Conservation (phyloP, 345 rosid genomes). For the Lepidium aucheri region DNA sequence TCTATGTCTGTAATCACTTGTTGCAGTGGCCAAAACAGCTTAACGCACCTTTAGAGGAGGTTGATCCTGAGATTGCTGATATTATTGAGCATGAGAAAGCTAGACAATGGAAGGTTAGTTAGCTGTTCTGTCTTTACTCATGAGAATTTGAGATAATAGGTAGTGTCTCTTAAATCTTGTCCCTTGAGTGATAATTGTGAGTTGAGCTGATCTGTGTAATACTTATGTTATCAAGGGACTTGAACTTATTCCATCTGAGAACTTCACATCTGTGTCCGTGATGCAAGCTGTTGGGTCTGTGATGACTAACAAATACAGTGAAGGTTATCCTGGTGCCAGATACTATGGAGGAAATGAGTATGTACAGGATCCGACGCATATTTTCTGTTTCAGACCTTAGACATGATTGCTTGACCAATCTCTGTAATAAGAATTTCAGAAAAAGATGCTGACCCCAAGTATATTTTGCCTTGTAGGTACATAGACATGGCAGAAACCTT, state of each 20-base stretch:
- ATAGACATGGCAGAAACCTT: slow-evolving; percentile 97
- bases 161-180: neutral
- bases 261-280: slow-evolving; percentile 94
- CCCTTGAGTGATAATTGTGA: neutral
- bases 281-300: slow-evolving; percentile 99
- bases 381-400: neutral
- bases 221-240: slow-evolving; percentile 56
- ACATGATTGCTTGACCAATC: neutral
- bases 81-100: slow-evolving; percentile 97
- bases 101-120: slow-evolving; percentile 89
- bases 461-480: slow-evolving; percentile 46
- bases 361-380: neutral
- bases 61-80: slow-evolving; percentile 92
- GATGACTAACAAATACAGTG: slow-evolving; percentile 99
- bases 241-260: slow-evolving; percentile 97
- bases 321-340: slow-evolving; percentile 99
- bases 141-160: neutral
- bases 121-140: neutral
- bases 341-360: slow-evolving; percentile 99
- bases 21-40: slow-evolving; percentile 95
- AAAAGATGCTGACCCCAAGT: neutral
- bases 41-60: slow-evolving; percentile 77
- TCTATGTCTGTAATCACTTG: neutral
- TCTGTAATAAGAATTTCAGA: neutral
- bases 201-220: neutral